Conservation (phyloP, 352 stramenopile species). For the Phytophthora sansomeana region DNA sequence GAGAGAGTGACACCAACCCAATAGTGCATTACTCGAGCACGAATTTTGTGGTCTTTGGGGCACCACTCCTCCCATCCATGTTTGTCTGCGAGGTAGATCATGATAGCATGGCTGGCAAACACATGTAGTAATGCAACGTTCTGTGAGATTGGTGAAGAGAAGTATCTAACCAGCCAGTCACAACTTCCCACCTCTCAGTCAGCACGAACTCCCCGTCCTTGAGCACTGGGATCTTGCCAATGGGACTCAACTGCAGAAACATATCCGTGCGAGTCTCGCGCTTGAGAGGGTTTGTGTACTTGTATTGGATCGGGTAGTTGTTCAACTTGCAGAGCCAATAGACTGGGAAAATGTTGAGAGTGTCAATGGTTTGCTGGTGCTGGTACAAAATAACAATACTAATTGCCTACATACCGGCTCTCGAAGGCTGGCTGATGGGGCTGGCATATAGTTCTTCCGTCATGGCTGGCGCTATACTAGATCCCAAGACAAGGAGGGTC, state of each 20-base stretch:
- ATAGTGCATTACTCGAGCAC: slow-evolving; percentile 55
- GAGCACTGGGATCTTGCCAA: slow-evolving; percentile 75
- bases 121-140: not conserved
- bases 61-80: slow-evolving; percentile 72
- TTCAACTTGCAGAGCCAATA: slow-evolving; percentile 79
- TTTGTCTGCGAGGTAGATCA: slow-evolving; percentile 77
- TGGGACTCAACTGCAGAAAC: slow-evolving; percentile 66
- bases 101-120: slow-evolving; percentile 67
- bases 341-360: slow-evolving; percentile 36
- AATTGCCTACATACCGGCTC: slow-evolving; percentile 43
- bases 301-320: slow-evolving; percentile 67
- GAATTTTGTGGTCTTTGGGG: slow-evolving; percentile 64
- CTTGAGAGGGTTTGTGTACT: slow-evolving; percentile 61
- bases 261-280: slow-evolving; percentile 55
- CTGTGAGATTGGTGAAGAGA: not conserved
- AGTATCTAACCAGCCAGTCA: not conserved
- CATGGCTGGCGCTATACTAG: slow-evolving; percentile 39
- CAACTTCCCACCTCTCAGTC: slow-evolving; percentile 54
- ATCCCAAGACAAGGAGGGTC: no score
- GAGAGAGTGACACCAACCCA: not conserved
- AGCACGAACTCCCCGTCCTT: slow-evolving; percentile 76
- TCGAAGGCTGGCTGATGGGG: slow-evolving; percentile 69
- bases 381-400: no score
- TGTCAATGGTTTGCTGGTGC: not conserved
- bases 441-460: slow-evolving; percentile 63